These are phyloP conservation scores for Phylloporus scabripes DNA, from an alignment of 768 basidiomycete species.

Conservation along the genomic window DNA sequence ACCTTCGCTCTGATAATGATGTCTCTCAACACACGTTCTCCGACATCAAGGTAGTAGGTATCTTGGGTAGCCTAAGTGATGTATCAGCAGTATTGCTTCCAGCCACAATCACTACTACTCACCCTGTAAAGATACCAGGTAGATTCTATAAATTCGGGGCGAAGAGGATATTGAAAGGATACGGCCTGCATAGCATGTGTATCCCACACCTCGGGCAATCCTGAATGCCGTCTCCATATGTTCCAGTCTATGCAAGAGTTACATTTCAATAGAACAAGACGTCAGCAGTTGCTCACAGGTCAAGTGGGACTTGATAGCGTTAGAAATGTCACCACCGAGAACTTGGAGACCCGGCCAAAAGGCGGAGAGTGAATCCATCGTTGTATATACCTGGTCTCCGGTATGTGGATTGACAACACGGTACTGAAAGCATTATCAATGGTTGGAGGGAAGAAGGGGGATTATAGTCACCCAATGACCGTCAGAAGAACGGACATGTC, in stretches of 20 bases:
- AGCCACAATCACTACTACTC: constrained; percentile 18
- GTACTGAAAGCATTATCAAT: constrained; percentile 47
- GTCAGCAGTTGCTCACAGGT: constrained; percentile 51
- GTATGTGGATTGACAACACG: constrained; percentile 75
- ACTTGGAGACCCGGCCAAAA: constrained; percentile 98
- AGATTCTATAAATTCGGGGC: constrained; percentile 93
- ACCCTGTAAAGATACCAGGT: constrained; percentile 95
- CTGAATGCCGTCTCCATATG: constrained; percentile 82
- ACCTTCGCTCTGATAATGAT: constrained; percentile 70
- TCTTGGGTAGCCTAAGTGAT: constrained; percentile 78
- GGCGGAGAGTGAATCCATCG: constrained; percentile 93
- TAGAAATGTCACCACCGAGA: constrained; percentile 77
- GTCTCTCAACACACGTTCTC: constrained; percentile 77
- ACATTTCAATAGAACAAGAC: neutral
- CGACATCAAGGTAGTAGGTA: constrained; percentile 88
- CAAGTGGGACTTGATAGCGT: constrained; percentile 88
- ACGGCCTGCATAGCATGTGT: constrained; percentile 67
- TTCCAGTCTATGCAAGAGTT: constrained; percentile 66
- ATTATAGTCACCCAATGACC: constrained; percentile 69
- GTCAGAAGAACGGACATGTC: constrained; percentile 72
- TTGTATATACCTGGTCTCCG: constrained; percentile 67
- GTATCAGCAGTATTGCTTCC: constrained; percentile 1
- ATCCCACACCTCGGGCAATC: constrained; percentile 91
- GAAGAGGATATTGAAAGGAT: constrained; percentile 71
- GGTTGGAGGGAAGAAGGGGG: neutral